phyloP scores from a whole-genome alignment of 208 protist species.

The Angomonas desouzai region DNA sequence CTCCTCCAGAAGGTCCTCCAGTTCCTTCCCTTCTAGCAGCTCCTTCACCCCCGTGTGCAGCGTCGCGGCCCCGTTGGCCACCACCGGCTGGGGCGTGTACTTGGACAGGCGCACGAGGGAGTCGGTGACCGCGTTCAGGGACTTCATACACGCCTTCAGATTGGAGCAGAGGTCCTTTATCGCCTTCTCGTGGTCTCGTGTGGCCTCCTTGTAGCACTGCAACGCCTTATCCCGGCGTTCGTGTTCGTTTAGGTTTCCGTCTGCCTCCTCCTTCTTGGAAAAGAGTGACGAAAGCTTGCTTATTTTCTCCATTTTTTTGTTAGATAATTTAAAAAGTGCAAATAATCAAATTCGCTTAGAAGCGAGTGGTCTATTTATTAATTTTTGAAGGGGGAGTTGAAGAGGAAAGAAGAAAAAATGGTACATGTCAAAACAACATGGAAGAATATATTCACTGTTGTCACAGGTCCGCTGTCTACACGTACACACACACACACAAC shows the following conservation, averaged over 20 bases:
- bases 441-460: too few species aligned
- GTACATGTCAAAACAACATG: not conserved
- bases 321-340: not conserved
- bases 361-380: not conserved
- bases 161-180: conserved; percentile 21
- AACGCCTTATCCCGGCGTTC: conserved; percentile 6
- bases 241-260: conserved; percentile 10
- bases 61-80: conserved; percentile 16
- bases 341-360: not conserved
- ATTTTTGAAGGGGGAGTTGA: not conserved
- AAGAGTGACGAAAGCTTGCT: conserved; percentile 1
- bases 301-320: not conserved
- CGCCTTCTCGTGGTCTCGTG: conserved; percentile 24
- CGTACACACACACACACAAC: not conserved
- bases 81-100: conserved; percentile 13
- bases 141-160: conserved; percentile 15
- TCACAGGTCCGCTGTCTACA: not conserved
- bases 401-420: conserved; percentile 1
- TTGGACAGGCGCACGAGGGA: conserved; percentile 18
- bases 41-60: conserved; percentile 22
- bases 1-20: conserved; percentile 31
- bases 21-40: conserved; percentile 12
- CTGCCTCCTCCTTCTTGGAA: conserved; percentile 4
- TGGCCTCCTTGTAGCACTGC: conserved; percentile 21
- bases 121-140: conserved; percentile 18